Percentiles rank a stretch among this genome's conserved stretches.
Conservation (phyloP, 1,284 basidiomycete genomes). For the Spongiforma sp. region DNA sequence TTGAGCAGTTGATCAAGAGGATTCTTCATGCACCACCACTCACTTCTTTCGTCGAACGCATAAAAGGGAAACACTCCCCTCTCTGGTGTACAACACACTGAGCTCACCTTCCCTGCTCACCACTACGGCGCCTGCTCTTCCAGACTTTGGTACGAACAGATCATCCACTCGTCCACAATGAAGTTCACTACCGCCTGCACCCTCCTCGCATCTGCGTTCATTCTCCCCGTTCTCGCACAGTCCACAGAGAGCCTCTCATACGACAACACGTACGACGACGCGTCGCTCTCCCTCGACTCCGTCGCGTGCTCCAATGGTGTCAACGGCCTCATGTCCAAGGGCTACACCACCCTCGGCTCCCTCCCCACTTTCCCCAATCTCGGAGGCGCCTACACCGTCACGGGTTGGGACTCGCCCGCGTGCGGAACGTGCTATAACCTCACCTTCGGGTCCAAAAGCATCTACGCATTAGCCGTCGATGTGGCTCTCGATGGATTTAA, state of each 20-base stretch:
- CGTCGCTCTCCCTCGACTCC: constrained; percentile 35
- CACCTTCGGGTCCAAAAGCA: constrained; percentile 28
- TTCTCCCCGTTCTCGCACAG: constrained; percentile 23
- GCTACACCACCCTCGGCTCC: constrained; percentile 51
- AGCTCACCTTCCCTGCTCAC: no score
- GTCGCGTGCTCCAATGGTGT: constrained; percentile 56
- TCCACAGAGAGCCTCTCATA: constrained; percentile 27
- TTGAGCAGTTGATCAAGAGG: no score
- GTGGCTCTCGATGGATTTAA: constrained; percentile 37
- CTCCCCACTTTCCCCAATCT: constrained; percentile 57
- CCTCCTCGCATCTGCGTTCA: constrained; percentile 14
- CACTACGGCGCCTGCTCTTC: no score
- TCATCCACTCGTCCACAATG: constrained; percentile 21
- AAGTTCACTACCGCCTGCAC: constrained; percentile 25
- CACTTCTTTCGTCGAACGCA: no score
- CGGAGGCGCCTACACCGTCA: constrained; percentile 49
- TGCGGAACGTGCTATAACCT: constrained; percentile 43
- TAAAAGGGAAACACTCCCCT: no score
- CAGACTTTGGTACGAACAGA: no score
- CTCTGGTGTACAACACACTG: no score
- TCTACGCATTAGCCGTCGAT: constrained; percentile 42
- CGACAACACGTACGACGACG: constrained; percentile 46
- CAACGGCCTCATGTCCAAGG: constrained; percentile 46
- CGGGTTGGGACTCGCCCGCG: constrained; percentile 33
- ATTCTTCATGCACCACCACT: no score